Base-by-base conservation (phyloP, 1,284 basidiomycete species). In the Takashimella tepidaria region DNA sequence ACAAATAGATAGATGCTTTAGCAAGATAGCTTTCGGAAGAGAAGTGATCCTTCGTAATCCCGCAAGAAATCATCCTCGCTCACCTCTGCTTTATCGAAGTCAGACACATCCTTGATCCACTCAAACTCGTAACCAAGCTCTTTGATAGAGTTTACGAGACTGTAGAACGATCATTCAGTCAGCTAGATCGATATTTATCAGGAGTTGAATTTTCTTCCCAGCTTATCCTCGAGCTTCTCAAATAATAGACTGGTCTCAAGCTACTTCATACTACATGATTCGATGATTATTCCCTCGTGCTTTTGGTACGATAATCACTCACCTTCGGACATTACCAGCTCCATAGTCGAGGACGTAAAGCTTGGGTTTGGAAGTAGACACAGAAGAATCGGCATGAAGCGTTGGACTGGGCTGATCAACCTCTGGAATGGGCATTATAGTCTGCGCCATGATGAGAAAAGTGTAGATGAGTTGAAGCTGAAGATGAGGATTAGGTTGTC, bases 311-410 rank as follows among this genome's bases (percentile, higher is more conserved):
- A n/a, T 2, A 11, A 11, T 2, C 19, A 59, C 67, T 51, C 50
- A 74, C 70, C 87, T 90, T 73, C 89, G 85, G 45, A 96, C 92
- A 70, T 96, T 96, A 19, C 92, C 92, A 52, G 91, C 93, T 69
- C 92, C 92, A 72, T 97, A 96, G 75, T 97, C 93, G 63, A 97
- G 85, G 62, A 97, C 82, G 77, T 86, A 96, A 60, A 95, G 84
- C 58, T 64, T 68, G 6, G 72, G 72, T 48, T 57, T 58, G 13
- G 53, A 53, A n/a, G 59, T 53, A 3, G 56, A 42, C n/a, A n/a
- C n/a, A n/a, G n/a, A n/a, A n/a, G n/a, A n/a, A n/a, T n/a, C n/a
- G 3, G 57, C 37, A 47, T 71, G 10, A 8, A 16, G 10, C 10
- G 8, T 37, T 16, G 31, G 31, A 37, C 8, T 16, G 10, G 31